phyloP scores from a whole-genome alignment of 768 basidiomycete genomes.

The Neoboletus magnificus region DNA sequence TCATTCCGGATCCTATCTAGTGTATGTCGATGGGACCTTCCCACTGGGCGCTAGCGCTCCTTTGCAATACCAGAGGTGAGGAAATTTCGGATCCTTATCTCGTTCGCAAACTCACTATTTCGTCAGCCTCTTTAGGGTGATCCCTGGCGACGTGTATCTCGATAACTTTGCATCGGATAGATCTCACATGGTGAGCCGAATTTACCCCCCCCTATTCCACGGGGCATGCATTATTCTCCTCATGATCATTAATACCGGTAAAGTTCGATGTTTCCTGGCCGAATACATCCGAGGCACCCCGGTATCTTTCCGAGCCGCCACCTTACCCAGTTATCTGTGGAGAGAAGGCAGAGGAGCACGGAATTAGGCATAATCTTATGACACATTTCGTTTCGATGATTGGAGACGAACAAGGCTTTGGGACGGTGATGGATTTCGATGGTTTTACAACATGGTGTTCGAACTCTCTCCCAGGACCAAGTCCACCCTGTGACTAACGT shows the following conservation, averaged over 20 bases:
- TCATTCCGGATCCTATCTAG: constrained; percentile 32
- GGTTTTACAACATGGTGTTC: constrained; percentile 24
- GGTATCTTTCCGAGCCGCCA: constrained; percentile 48
- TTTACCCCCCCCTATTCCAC: constrained; percentile 10
- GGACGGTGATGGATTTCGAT: constrained; percentile 38
- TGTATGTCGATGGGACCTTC: constrained; percentile 48
- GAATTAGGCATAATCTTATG: constrained; percentile 55
- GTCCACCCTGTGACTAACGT: constrained; percentile 13
- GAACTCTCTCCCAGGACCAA: background rate
- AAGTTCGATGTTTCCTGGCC: constrained; percentile 5
- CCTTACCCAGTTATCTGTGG: constrained; percentile 50
- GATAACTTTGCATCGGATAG: constrained; percentile 69
- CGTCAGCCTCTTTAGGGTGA: constrained; percentile 59
- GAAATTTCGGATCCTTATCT: constrained; percentile 2
- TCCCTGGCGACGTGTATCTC: constrained; percentile 50
- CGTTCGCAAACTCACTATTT: constrained; percentile 2
- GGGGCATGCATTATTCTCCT: background rate
- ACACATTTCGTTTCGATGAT: constrained; percentile 53
- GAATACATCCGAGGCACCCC: constrained; percentile 8
- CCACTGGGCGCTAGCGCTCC: constrained; percentile 27
- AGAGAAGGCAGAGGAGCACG: constrained; percentile 34
- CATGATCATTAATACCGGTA: background rate
- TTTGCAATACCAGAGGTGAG: constrained; percentile 45
- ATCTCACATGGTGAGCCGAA: constrained; percentile 62
- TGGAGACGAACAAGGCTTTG: constrained; percentile 33